Evolutionary conservation across 2,329 filamentous ascomycete genomes (phyloP).

Genomic region (Penicillium sp.): DNA sequence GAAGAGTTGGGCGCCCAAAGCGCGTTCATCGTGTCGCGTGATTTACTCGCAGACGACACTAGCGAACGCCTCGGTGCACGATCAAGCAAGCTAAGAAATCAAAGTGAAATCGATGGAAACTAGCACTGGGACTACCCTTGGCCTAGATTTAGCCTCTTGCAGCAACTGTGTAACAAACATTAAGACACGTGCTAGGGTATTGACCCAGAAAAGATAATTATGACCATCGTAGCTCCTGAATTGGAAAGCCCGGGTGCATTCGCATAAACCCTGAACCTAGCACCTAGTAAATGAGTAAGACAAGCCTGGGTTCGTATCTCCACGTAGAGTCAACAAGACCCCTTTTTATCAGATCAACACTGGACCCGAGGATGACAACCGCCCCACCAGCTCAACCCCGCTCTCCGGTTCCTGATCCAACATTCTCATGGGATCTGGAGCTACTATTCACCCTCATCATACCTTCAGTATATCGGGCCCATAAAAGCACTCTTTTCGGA

Average conservation of each 20-base stretch:
- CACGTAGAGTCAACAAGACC: not conserved
- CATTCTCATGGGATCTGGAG: not conserved
- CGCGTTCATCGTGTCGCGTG: not conserved
- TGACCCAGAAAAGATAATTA: not conserved
- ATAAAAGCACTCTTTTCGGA: not conserved
- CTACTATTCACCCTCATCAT: not conserved
- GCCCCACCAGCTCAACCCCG: conserved; percentile 17
- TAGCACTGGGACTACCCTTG: not conserved
- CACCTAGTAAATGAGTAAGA: not conserved
- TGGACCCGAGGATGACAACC: not conserved
- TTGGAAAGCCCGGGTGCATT: not conserved
- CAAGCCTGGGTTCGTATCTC: not conserved
- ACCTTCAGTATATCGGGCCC: not conserved
- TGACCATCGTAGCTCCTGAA: not conserved
- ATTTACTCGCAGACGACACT: not conserved
- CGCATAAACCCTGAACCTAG: not conserved
- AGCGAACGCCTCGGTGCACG: not conserved
- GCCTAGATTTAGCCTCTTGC: not conserved
- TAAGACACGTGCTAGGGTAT: not conserved
- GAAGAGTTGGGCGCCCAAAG: not conserved
- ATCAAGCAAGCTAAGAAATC: not conserved
- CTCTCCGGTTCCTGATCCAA: conserved; percentile 13
- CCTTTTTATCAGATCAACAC: not conserved
- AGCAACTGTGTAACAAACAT: not conserved
- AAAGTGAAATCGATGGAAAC: not conserved